A percentile compares a stretch with the other conserved stretches of the same genome.
Evolutionary conservation across 169 alveolate genomes (phyloP).

Genomic region (Eimeria brunetti): DNA sequence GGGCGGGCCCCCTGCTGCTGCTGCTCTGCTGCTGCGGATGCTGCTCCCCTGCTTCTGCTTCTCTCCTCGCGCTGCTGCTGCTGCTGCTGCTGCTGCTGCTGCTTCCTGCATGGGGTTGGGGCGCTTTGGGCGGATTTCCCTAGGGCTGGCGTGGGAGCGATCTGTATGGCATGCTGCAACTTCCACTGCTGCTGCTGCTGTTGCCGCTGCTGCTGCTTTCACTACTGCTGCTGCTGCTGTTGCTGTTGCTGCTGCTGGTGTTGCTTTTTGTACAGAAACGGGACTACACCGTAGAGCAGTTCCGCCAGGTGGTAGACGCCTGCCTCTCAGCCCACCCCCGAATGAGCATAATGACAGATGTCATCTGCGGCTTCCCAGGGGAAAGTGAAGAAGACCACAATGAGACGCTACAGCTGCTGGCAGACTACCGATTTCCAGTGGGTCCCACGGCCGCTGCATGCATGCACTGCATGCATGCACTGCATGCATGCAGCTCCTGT

Average conservation of each 20-base stretch:
- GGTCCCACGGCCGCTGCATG: slow-evolving; percentile 22
- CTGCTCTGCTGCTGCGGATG: background rate
- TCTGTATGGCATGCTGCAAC: too few relatives aligned
- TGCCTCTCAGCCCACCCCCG: slow-evolving; percentile 90
- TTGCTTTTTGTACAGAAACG: slow-evolving; percentile 87
- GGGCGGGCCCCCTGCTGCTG: background rate
- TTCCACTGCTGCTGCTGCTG: too few relatives aligned
- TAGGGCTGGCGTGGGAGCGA: too few relatives aligned
- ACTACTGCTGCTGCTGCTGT: background rate
- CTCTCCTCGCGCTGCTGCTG: background rate
- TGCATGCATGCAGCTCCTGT: background rate
- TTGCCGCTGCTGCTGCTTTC: slow-evolving; percentile 3
- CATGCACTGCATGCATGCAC: background rate
- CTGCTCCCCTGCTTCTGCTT: background rate
- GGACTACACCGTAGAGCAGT: slow-evolving; percentile 97
- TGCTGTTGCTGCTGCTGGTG: background rate
- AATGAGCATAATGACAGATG: slow-evolving; percentile 97
- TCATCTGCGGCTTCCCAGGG: slow-evolving; percentile 99
- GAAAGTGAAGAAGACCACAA: slow-evolving; percentile 96
- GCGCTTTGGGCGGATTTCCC: too few relatives aligned
- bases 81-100: background rate
- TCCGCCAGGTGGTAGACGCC: slow-evolving; percentile 93
- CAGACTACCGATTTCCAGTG: slow-evolving; percentile 96
- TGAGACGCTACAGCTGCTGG: slow-evolving; percentile 93
- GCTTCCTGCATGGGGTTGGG: background rate